Evolutionary conservation across 73 alveolate genomes (phyloP).

Genomic region (Paramecium primaurelia): DNA sequence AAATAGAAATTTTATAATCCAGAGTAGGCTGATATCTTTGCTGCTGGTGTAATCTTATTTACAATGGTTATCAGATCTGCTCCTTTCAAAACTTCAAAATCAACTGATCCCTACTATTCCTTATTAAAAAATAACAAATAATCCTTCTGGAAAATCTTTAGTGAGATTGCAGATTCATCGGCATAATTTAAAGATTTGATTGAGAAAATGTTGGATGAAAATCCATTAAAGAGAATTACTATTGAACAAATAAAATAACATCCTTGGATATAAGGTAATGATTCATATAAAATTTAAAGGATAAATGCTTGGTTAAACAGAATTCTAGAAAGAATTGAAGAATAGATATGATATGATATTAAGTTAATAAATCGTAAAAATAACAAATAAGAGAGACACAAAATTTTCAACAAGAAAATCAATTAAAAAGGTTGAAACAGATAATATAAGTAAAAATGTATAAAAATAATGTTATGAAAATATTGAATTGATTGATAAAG

Average conservation of each 20-base stretch:
- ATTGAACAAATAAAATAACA: background rate
- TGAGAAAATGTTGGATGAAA: slow-evolving; percentile 24
- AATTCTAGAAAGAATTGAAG: background rate
- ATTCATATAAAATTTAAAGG: background rate
- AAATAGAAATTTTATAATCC: slow-evolving; percentile 33
- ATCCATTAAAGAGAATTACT: background rate
- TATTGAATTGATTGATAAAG: slow-evolving; percentile 4
- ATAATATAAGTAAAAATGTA: background rate
- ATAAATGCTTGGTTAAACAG: background rate
- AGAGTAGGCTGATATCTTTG: slow-evolving; percentile 52
- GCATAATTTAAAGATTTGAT: background rate
- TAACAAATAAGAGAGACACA: slow-evolving; percentile 20
- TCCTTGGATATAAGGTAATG: slow-evolving; percentile 38
- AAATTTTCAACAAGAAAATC: slow-evolving; percentile 14
- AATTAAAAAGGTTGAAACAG: background rate
- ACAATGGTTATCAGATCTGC: slow-evolving; percentile 62
- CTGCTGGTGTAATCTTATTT: slow-evolving; percentile 54
- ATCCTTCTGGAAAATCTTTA: slow-evolving; percentile 48
- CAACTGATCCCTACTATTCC: slow-evolving; percentile 35
- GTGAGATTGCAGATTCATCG: background rate
- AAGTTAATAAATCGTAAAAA: background rate
- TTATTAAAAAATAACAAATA: slow-evolving; percentile 24
- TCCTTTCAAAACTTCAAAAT: slow-evolving; percentile 51
- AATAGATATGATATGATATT: background rate
- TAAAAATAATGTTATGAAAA: background rate